phyloP scores from a whole-genome alignment of 2,329 filamentous ascomycete genomes.

The Fusarium cicatricum region DNA sequence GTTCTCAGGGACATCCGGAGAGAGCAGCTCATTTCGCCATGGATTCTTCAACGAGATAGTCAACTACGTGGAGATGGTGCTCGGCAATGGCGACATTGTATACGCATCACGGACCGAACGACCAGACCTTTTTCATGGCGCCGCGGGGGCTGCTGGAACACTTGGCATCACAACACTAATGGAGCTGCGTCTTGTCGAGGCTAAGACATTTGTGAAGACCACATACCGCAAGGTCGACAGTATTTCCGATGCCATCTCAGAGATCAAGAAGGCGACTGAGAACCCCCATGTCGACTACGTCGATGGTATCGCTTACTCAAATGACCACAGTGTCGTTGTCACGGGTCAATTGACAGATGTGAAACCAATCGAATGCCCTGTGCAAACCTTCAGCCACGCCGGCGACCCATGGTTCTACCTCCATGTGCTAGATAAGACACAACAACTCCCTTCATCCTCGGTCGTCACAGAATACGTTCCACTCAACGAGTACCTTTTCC shows the following conservation, averaged over 20 bases:
- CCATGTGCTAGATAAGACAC: constrained; percentile 56
- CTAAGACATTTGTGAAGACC: constrained; percentile 63
- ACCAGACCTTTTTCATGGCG: constrained; percentile 65
- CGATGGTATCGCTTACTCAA: constrained; percentile 65
- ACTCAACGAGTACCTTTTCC: constrained; percentile 62
- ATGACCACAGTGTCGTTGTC: constrained; percentile 60
- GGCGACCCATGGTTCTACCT: constrained; percentile 73
- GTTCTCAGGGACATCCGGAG: constrained; percentile 71
- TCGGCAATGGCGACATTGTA: constrained; percentile 64
- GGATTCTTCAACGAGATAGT: constrained; percentile 73
- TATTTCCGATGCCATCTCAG: constrained; percentile 53
- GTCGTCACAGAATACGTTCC: constrained; percentile 36
- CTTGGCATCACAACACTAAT: constrained; percentile 68
- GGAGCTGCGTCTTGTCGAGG: constrained; percentile 63
- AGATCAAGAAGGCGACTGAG: constrained; percentile 43
- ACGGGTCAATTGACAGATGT: constrained; percentile 55
- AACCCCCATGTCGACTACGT: constrained; percentile 59
- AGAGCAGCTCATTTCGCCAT: constrained; percentile 71
- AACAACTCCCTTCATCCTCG: not conserved
- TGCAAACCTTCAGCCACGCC: constrained; percentile 58
- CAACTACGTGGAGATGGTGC: constrained; percentile 68
- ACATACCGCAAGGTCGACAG: constrained; percentile 59
- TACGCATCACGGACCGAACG: constrained; percentile 56
- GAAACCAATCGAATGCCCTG: not conserved
- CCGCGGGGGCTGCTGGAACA: constrained; percentile 67